phyloP scores from a whole-genome alignment of 2,329 filamentous ascomycete genomes.

The Venturia aucupariae region DNA sequence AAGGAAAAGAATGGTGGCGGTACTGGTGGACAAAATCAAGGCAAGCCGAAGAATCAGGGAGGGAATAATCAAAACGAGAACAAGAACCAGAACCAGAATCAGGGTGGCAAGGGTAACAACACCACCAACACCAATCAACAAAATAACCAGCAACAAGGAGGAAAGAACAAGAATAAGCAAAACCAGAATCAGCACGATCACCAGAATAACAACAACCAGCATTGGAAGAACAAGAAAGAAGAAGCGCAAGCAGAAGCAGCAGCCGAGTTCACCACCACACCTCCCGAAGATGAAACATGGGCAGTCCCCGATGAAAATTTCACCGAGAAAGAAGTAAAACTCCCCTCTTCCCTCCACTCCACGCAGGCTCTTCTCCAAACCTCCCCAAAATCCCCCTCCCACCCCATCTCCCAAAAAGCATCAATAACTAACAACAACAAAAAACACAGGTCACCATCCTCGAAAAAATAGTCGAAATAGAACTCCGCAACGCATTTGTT shows the following conservation, averaged over 20 bases:
- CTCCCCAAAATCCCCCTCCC: not conserved
- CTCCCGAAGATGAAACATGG: not conserved
- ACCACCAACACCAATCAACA: not conserved
- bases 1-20: conserved; percentile 16
- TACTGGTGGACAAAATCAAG: conserved; percentile 12
- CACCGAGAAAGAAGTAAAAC: conserved; percentile 6
- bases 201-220: not conserved
- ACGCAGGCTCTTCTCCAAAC: not conserved
- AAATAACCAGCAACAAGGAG: not conserved
- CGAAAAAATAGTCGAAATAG: conserved; percentile 5
- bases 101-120: conserved; percentile 3
- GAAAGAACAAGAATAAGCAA: not conserved
- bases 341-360: not conserved
- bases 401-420: no score
- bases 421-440: no score
- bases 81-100: conserved; percentile 14
- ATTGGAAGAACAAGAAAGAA: conserved; percentile 10
- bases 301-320: conserved; percentile 8
- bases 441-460: not conserved
- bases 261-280: not conserved
- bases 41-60: conserved; percentile 18
- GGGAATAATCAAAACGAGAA: conserved; percentile 17
- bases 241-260: not conserved
- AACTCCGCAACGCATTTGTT: conserved; percentile 6
- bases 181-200: not conserved